Evolutionary conservation across 345 rosid genomes (phyloP).

Genomic region (Ceriops decandra): DNA sequence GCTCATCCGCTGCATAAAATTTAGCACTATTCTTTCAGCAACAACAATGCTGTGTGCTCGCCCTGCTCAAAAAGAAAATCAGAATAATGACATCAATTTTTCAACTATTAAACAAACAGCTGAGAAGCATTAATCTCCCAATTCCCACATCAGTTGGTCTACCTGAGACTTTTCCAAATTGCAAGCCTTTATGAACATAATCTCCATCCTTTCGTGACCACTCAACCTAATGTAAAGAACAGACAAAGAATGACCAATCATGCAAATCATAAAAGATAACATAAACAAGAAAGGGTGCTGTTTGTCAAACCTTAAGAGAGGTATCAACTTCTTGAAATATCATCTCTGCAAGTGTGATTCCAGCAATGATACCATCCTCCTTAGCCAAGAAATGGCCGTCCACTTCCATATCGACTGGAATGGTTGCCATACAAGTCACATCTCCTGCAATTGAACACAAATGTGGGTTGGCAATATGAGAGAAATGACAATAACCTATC

Average conservation of each 20-base stretch:
- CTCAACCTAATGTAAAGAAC: slow-evolving; percentile 52
- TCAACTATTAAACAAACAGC: background rate
- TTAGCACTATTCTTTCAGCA: slow-evolving; percentile 87
- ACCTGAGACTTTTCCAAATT: slow-evolving; percentile 88
- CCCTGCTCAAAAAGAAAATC: slow-evolving; percentile 39
- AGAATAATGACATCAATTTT: background rate
- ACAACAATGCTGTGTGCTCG: slow-evolving; percentile 77
- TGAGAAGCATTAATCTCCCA: background rate
- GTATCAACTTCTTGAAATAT: slow-evolving; percentile 85
- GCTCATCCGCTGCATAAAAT: slow-evolving; percentile 98
- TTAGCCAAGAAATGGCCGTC: slow-evolving; percentile 91
- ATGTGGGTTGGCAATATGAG: slow-evolving; percentile 9
- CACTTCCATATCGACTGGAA: slow-evolving; percentile 77
- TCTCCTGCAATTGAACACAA: slow-evolving; percentile 54
- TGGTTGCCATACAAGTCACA: slow-evolving; percentile 90
- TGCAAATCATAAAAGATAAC: slow-evolving; percentile 13
- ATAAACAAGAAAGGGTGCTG: slow-evolving; percentile 4
- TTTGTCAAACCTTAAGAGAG: slow-evolving; percentile 52
- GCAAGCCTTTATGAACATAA: slow-evolving; percentile 69
- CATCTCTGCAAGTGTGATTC: slow-evolving; percentile 77
- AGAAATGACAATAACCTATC: background rate
- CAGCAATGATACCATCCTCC: slow-evolving; percentile 89
- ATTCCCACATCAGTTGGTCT: slow-evolving; percentile 12
- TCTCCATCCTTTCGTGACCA: slow-evolving; percentile 88
- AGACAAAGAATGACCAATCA: slow-evolving; percentile 17